phyloP scores from a whole-genome alignment of 371 early-diverging fungal species.

The Saksenaea oblongispora region DNA sequence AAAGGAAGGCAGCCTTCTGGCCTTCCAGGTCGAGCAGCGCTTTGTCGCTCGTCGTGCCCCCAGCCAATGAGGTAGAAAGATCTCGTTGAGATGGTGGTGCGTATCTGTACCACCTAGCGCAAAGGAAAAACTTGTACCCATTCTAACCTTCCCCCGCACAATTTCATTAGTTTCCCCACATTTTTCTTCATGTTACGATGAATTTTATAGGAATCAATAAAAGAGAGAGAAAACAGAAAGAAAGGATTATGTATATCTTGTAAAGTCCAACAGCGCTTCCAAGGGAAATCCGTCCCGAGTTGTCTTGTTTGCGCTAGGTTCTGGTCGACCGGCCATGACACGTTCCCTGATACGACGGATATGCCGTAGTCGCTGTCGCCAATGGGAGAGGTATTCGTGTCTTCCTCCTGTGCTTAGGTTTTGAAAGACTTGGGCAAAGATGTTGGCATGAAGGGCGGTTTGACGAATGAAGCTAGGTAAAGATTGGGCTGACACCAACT shows the following conservation, averaged over 20 bases:
- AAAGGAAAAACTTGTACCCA: too few relatives aligned
- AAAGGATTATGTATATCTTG: constrained; percentile 53
- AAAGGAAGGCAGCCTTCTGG: too few relatives aligned
- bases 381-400: constrained; percentile 79
- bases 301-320: constrained; percentile 7
- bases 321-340: constrained; percentile 1
- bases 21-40: too few relatives aligned
- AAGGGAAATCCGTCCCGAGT: constrained; percentile 31
- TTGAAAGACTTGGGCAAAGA: constrained; percentile 86
- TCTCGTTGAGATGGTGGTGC: too few relatives aligned
- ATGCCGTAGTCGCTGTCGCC: constrained; percentile 84
- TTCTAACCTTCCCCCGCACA: too few relatives aligned
- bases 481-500: constrained; percentile 77
- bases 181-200: too few relatives aligned
- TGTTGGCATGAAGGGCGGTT: constrained; percentile 86
- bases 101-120: too few relatives aligned
- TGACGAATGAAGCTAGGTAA: constrained; percentile 84
- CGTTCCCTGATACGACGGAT: constrained; percentile 77
- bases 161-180: too few relatives aligned
- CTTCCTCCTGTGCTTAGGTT: constrained; percentile 49
- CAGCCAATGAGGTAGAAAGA: too few relatives aligned
- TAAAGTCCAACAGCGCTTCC: constrained; percentile 62
- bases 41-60: too few relatives aligned
- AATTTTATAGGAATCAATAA: background rate
- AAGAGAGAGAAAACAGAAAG: background rate